Evolutionary conservation across 495 filamentous ascomycete species (phyloP).

Genomic region (Jackrogersella multiformis): DNA sequence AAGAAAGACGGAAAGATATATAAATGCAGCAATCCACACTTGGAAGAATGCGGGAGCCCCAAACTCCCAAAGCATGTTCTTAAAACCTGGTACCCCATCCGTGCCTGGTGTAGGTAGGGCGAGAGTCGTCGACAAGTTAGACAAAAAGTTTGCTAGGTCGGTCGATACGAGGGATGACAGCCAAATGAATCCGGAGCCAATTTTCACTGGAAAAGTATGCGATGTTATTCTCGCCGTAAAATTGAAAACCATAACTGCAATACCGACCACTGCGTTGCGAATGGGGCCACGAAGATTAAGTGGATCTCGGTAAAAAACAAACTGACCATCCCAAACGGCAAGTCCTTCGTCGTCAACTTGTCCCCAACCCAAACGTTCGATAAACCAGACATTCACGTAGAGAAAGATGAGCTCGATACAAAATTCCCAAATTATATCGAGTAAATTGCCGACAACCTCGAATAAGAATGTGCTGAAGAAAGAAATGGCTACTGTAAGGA

Average conservation of each 20-base stretch:
- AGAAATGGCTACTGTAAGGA: conserved; percentile 27
- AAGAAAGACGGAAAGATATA: conserved; percentile 32
- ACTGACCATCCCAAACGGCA: conserved; percentile 1
- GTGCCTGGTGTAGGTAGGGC: conserved; percentile 21
- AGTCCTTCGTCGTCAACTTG: conserved; percentile 8
- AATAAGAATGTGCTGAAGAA: conserved; percentile 35
- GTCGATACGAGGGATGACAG: background rate
- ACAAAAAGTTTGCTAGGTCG: background rate
- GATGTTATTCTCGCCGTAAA: conserved; percentile 4
- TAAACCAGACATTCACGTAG: conserved; percentile 2
- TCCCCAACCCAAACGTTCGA: conserved; percentile 23
- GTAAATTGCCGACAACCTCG: conserved; percentile 27
- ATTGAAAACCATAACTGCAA: conserved; percentile 3
- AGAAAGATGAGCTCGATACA: conserved; percentile 7
- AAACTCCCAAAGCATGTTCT: conserved; percentile 24
- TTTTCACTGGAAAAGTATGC: background rate
- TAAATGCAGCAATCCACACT: conserved; percentile 20
- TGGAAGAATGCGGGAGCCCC: conserved; percentile 27
- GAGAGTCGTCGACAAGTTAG: background rate
- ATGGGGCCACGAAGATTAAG: conserved; percentile 7
- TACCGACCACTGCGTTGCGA: background rate
- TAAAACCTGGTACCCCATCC: background rate
- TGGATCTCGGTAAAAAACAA: conserved; percentile 8
- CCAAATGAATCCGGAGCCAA: background rate
- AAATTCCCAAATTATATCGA: background rate